Evolutionary conservation across 2,329 filamentous ascomycete genomes (phyloP), one percentile per base, ranked within the genome.

Genomic region (Phoma sp.): DNA sequence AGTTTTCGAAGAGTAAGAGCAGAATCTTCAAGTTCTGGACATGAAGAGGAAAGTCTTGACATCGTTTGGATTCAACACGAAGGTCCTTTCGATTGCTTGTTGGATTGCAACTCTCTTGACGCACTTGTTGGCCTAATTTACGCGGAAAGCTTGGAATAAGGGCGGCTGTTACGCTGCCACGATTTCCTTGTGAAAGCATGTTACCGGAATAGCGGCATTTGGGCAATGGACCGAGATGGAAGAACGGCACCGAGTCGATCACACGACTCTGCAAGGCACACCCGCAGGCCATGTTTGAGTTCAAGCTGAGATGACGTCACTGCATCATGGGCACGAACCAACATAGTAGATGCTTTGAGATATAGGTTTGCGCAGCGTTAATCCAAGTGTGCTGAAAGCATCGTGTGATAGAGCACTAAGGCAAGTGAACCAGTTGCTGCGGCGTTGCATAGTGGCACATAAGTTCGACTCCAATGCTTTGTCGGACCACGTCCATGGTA

Each of bases 11-110:
- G 54, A 73, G 65, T 57, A 75, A 70, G 48, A 73, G 70, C 49
- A 60, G 62, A 45, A 71, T 75, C 27, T 72, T 76, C 60, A 75
- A 70, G 45, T 74, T 76, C 57, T 76, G 72, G 67, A 50, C 64
- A 49, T 73, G 54, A 67, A 3, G n/a, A 44, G 12, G n/a, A 38
- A 38, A 29, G 35, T 36, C 40, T 19, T 33, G 40, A 35, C 13
- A 27, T 43, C 33, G 13, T 43, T 63, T 58, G 57, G 35, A 60
- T 64, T 41, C 38, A 24, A 56, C 13, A 27, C 13, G 19, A 33
- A 32, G 9, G 37, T 36, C 19, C 9, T 37, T 15, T 15, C 17
- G 4, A 38, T 19, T 19, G 29, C 13, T 41, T 35, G 15, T 55
- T 51, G 43, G 38, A 51, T 48, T 17, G 35, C 22, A 22, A 29